Percentiles rank a stretch among this genome's conserved stretches.
Conservation (phyloP, 2,329 filamentous ascomycete genomes). For the Colletotrichum sp. region DNA sequence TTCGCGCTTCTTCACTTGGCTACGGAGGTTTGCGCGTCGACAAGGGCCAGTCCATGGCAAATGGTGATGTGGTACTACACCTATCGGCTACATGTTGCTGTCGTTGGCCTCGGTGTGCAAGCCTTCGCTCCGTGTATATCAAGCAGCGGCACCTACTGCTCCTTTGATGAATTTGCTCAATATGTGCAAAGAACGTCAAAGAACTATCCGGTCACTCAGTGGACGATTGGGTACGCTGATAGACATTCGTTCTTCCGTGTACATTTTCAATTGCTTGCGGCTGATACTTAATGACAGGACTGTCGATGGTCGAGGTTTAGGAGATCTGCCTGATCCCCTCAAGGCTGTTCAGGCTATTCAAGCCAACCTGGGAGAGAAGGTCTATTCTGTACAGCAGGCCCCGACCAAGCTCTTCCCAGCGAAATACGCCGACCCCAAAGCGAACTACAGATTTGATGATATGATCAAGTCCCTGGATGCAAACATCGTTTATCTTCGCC, state of each 20-base stretch:
- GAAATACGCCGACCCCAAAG: background rate
- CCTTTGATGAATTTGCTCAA: background rate
- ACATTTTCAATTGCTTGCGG: too few relatives aligned
- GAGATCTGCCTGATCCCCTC: background rate
- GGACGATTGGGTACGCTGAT: background rate
- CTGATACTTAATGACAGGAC: background rate
- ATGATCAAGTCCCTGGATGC: background rate
- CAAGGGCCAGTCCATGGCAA: background rate
- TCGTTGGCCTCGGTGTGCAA: background rate
- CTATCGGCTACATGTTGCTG: background rate
- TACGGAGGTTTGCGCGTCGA: background rate
- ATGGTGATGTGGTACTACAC: background rate
- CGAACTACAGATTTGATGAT: background rate
- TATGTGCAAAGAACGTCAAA: background rate
- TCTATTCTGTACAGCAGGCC: background rate
- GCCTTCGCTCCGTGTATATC: background rate
- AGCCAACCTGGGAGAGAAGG: background rate
- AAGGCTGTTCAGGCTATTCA: background rate
- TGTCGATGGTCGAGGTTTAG: background rate
- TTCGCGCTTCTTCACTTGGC: fast-evolving
- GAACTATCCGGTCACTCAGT: background rate
- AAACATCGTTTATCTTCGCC: background rate
- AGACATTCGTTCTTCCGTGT: background rate
- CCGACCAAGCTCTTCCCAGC: background rate
- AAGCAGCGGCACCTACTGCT: background rate